phyloP scores from a whole-genome alignment of 192 early-diverging fungal genomes.

The Gigaspora rosea region DNA sequence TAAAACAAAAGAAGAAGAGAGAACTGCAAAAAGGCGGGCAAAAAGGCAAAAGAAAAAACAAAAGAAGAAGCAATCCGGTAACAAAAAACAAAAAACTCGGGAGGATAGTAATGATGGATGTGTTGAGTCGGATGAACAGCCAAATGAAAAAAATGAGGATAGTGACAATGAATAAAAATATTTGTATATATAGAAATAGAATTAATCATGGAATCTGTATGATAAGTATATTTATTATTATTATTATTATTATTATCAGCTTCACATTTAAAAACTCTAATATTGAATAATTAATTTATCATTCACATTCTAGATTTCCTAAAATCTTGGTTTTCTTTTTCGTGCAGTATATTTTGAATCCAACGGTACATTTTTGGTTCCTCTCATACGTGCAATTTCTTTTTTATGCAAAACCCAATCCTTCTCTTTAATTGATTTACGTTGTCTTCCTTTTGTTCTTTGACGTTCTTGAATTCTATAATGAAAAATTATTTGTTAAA shows the following conservation, averaged over 20 bases:
- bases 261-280: background rate
- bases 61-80: slow-evolving; percentile 43
- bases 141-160: background rate
- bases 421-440: slow-evolving; percentile 78
- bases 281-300: background rate
- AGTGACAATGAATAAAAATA: background rate
- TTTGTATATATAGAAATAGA: background rate
- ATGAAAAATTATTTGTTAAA: background rate
- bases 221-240: background rate
- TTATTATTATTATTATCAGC: too few relatives aligned
- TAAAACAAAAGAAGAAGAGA: slow-evolving; percentile 70
- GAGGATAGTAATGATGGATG: slow-evolving; percentile 27
- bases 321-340: slow-evolving; percentile 89
- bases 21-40: slow-evolving; percentile 85
- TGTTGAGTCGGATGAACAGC: slow-evolving; percentile 23
- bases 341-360: slow-evolving; percentile 96
- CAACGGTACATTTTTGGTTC: slow-evolving; percentile 72
- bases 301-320: slow-evolving; percentile 23
- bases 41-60: slow-evolving; percentile 82
- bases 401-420: slow-evolving; percentile 93
- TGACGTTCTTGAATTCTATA: slow-evolving; percentile 26
- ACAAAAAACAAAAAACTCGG: slow-evolving; percentile 42
- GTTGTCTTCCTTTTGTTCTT: slow-evolving; percentile 38
- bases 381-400: slow-evolving; percentile 74
- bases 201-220: background rate